Percentiles rank a stretch among this genome's conserved stretches.
Evolutionary conservation across 176 grass and related monocot species (phyloP).

Genomic region (Raddia guianensis): DNA sequence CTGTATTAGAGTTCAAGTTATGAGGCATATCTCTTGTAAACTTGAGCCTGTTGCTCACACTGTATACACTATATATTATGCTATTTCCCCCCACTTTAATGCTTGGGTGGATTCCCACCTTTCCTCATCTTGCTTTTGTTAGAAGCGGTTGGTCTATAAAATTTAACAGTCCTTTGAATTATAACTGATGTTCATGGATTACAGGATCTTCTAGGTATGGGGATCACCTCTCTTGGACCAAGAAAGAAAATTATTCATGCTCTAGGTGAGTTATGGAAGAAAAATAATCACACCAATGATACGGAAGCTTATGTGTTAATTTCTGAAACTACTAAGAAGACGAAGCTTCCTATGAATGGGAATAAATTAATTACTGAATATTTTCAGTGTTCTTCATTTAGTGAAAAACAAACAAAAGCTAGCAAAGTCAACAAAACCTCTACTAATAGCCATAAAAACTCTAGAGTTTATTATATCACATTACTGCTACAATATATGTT

Average conservation of each 20-base stretch:
- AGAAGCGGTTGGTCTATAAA: not conserved
- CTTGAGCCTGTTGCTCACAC: no score
- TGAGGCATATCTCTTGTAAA: no score
- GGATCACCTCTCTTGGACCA: conserved; percentile 80
- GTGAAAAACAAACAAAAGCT: conserved; percentile 41
- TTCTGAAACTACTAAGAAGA: conserved; percentile 49
- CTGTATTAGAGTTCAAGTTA: no score
- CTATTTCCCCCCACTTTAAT: not conserved
- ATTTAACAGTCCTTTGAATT: not conserved
- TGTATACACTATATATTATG: no score
- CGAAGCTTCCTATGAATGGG: conserved; percentile 52
- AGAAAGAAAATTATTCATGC: conserved; percentile 82
- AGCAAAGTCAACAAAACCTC: not conserved
- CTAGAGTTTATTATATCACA: no score
- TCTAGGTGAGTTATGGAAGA: conserved; percentile 65
- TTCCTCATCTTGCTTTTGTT: not conserved
- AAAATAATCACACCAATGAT: conserved; percentile 50
- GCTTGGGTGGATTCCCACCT: not conserved
- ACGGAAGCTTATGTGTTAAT: conserved; percentile 39
- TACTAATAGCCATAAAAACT: no score
- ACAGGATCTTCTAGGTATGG: conserved; percentile 45
- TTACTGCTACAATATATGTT: no score
- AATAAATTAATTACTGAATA: conserved; percentile 96
- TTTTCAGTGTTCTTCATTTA: conserved; percentile 59
- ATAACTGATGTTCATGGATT: not conserved